Conservation (phyloP, 148 eudicot genomes). For the Silene latifolia region DNA sequence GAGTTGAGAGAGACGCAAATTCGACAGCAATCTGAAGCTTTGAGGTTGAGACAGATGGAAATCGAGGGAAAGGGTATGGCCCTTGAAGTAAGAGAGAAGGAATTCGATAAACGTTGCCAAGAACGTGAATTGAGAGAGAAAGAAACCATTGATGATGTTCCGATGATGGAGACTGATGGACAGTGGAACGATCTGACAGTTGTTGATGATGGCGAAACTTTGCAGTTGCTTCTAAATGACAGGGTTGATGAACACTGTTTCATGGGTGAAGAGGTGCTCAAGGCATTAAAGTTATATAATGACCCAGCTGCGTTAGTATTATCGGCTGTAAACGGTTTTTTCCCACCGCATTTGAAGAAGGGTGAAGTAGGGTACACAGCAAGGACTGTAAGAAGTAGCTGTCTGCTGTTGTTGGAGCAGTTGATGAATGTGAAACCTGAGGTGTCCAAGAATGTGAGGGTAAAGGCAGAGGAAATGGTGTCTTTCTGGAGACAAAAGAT, state of each 20-base stretch:
- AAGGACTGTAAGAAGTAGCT: constrained; percentile 20
- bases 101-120: background rate
- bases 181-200: background rate
- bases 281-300: background rate
- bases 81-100: background rate
- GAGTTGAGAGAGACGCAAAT: background rate
- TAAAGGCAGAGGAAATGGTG: constrained; percentile 3
- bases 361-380: background rate
- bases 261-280: constrained; percentile 5
- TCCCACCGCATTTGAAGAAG: constrained; percentile 21
- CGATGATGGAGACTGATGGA: background rate
- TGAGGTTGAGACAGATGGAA: background rate
- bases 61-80: background rate
- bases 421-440: constrained; percentile 16
- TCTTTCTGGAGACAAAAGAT: constrained; percentile 13
- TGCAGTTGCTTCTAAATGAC: constrained; percentile 20
- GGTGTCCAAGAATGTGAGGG: background rate
- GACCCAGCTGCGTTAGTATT: constrained; percentile 11
- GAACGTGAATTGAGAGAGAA: background rate
- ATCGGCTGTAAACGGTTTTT: constrained; percentile 20
- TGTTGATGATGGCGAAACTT: constrained; percentile 8
- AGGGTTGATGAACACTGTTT: constrained; percentile 15
- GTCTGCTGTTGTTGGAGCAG: constrained; percentile 21
- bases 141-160: background rate
- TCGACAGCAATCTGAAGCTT: background rate